These are phyloP conservation scores for Colletotrichum plurivorum DNA, from an alignment of 2,329 filamentous ascomycete species.

Conservation along the genomic window DNA sequence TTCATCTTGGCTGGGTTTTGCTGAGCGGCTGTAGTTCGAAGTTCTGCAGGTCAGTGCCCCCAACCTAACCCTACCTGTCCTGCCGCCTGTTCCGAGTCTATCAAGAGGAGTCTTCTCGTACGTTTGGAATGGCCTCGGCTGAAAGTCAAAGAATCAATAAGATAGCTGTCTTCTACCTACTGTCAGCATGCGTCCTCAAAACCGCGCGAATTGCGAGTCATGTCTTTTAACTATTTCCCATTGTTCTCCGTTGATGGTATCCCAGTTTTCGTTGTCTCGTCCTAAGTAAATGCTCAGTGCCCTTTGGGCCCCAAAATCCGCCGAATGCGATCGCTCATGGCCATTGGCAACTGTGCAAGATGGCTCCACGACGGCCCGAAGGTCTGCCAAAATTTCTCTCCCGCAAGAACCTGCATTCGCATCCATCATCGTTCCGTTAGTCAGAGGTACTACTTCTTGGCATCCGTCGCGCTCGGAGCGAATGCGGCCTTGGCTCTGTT, in stretches of 20 bases:
- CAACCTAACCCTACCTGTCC: conserved; percentile 10
- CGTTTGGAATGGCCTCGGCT: too few species aligned
- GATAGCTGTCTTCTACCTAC: too few species aligned
- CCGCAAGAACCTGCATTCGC: background rate
- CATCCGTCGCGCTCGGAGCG: conserved; percentile 61
- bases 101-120: too few species aligned
- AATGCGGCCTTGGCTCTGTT: conserved; percentile 71
- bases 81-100: background rate
- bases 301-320: background rate
- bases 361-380: conserved; percentile 2
- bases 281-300: conserved; percentile 11
- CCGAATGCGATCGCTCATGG: conserved; percentile 11
- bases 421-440: background rate
- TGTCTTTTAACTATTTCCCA: conserved; percentile 18
- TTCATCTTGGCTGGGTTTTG: conserved; percentile 1
- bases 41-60: conserved; percentile 14
- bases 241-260: conserved; percentile 40
- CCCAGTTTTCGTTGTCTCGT: conserved; percentile 35
- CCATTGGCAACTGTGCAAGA: conserved; percentile 22
- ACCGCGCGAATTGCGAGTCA: background rate
- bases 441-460: conserved; percentile 33
- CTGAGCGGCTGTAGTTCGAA: background rate
- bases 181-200: background rate
- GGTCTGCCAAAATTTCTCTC: background rate
- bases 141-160: too few species aligned